Conservation (phyloP, 164 flowering plant genomes). For the Hamamelis virginiana region DNA sequence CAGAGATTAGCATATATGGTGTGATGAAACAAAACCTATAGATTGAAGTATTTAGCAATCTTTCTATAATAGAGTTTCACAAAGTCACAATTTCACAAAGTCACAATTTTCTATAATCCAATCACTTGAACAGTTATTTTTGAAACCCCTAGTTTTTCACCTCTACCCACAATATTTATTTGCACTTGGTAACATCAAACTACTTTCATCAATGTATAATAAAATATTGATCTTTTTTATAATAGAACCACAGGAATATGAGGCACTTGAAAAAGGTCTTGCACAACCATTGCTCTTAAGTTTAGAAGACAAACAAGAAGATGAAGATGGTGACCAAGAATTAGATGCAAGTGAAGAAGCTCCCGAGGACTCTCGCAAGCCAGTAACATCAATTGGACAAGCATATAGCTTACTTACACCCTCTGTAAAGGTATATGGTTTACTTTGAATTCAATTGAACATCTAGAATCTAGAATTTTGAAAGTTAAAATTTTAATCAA, state of each 20-base stretch:
- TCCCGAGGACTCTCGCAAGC: slow-evolving; percentile 43
- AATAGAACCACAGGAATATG: slow-evolving; percentile 30
- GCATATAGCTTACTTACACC: slow-evolving; percentile 71
- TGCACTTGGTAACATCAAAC: neutral
- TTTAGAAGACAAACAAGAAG: slow-evolving; percentile 32
- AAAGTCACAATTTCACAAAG: no score
- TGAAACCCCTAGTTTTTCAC: neutral
- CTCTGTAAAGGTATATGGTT: slow-evolving; percentile 56
- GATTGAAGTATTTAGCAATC: no score
- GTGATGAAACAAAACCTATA: no score
- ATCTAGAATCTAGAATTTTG: neutral
- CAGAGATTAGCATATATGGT: no score
- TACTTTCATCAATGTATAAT: slow-evolving; percentile 15
- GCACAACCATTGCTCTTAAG: slow-evolving; percentile 51
- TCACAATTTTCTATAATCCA: no score
- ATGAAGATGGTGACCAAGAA: slow-evolving; percentile 55
- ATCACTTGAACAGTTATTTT: neutral
- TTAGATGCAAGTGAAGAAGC: slow-evolving; percentile 62
- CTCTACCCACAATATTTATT: neutral
- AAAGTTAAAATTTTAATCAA: neutral
- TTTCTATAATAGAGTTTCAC: no score
- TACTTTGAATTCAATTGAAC: neutral
- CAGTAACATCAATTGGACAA: slow-evolving; percentile 52
- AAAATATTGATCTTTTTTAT: slow-evolving; percentile 9
- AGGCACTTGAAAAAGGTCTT: slow-evolving; percentile 56